Evolutionary conservation across 225 moss, liverwort and hornwort genomes (phyloP), one percentile per base, ranked within the genome.

Genomic region (Polytrichum formosum): DNA sequence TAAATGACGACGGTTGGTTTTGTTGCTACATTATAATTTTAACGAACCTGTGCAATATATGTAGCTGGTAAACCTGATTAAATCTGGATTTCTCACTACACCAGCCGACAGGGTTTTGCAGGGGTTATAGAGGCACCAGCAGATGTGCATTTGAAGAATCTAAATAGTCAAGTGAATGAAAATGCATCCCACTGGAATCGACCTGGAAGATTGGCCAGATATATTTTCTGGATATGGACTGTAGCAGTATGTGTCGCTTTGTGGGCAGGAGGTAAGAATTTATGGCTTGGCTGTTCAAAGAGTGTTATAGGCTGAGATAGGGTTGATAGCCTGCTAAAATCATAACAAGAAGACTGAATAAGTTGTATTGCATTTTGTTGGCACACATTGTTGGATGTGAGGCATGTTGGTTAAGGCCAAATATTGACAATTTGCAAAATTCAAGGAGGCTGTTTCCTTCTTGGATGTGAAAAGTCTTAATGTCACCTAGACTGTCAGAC

Each of bases 81-180:
- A 46, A 10, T 16, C 16, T 46, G 46, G 16, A 46, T 13, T 46
- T 78, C 78, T 87, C 64, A 87, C 70, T 73, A 71, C 62, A 73
- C 71, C 65, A 76, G 53, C 61, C 73, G 77, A 78, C 86, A 87
- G 87, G 83, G 78, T 80, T 78, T 78, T 87, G 83, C 87, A 87
- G 87, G 78, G 68, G 70, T 64, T 66, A 27, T 33, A 58, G 72
- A 68, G 73, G 74, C 54, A 65, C 69, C 79, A 73, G 30, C 55
- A 64, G 64, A 46, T 64, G 74, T 55, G 60, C 73, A 65, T 22
- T 64, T 78, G 63, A 54, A 76, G 30, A 73, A 65, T 71, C 13
- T 66, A 29, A 71, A 76, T 61, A 73, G 8, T 73, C 33, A 83
- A 70, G 71, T 54, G 27, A 33, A 69, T n/a, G 25, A 70, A 69